A percentile compares a stretch with the other conserved stretches of the same genome.
Evolutionary conservation across 768 basidiomycete species (phyloP).

Genomic region (Boletus coccyginus): DNA sequence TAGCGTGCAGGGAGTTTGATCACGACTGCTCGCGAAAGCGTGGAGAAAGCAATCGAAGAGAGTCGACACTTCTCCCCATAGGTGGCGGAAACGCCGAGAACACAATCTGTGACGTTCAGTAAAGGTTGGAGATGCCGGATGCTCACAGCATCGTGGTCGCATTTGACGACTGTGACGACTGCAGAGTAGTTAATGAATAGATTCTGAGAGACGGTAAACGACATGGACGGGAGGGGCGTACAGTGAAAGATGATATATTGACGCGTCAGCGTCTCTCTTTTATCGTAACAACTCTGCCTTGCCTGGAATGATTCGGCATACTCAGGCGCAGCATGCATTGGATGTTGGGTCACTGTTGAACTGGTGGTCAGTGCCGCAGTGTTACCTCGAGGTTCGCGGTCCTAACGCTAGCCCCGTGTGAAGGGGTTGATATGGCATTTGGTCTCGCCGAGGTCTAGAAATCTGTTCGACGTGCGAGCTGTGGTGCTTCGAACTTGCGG

Average conservation of each 20-base stretch:
- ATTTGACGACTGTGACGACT: slow-evolving; percentile 28
- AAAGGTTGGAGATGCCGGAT: slow-evolving; percentile 27
- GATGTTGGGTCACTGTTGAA: background rate
- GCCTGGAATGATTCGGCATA: background rate
- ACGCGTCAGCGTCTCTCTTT: background rate
- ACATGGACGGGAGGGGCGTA: slow-evolving; percentile 12
- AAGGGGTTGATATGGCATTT: slow-evolving; percentile 9
- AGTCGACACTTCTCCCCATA: slow-evolving; percentile 38
- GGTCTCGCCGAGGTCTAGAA: background rate
- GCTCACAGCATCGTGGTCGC: slow-evolving; percentile 28
- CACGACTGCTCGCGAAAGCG: slow-evolving; percentile 34
- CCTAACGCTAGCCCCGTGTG: background rate
- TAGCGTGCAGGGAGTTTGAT: slow-evolving; percentile 28
- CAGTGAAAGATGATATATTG: background rate
- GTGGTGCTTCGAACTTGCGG: background rate
- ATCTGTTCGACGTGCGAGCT: background rate
- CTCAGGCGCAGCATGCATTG: slow-evolving; percentile 12
- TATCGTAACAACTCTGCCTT: background rate
- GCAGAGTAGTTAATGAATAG: slow-evolving; percentile 30
- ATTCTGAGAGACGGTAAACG: slow-evolving; percentile 31
- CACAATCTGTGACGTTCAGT: slow-evolving; percentile 19
- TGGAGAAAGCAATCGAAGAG: slow-evolving; percentile 39
- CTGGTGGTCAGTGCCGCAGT: background rate
- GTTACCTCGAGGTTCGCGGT: too few species aligned
- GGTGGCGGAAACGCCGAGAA: slow-evolving; percentile 43